Base-by-base conservation (phyloP, 176 grass and related monocot species). In the Zizania latifolia region DNA sequence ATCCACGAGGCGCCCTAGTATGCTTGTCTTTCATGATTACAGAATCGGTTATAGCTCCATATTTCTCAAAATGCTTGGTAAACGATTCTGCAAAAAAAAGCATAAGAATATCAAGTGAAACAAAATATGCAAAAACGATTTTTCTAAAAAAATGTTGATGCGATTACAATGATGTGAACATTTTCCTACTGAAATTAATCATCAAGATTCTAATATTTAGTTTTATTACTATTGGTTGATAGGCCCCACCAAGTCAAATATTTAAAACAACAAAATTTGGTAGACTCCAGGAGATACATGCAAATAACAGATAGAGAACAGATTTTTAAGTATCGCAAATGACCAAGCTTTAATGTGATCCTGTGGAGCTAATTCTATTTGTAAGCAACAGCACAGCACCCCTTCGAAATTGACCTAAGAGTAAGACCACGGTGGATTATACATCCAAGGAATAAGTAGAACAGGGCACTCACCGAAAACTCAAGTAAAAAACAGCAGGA, bases 11-110 rank as follows among this genome's bases (percentile, higher is more conserved):
- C 92, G 82, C 92, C 43, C 70, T 88, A 10, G 95, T 99, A 78
- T 88, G 86, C 61, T 90, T 99, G 82, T 99, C 95, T 71, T 88
- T 93, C 95, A 99, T 99, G 79, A 99, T 99, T 17, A 99, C 95
- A 55, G 95, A 99, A 65, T 99, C 95, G 32, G 70, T 84, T 63
- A 99, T 94, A 65, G 78, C 89, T 8, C 95, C 95, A 80, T 94
- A 99, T 62, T 88, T 94, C 81, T 82, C 76, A 74, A 99, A 99
- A 83, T 99, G 92, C 46, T 89, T 92, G 48, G 40, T 86, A 72
- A 99, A 99, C 24, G 84, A 86, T 77, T 90, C 95, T 99, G 85
- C 56, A 86, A 59, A 19, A 50, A n/a, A 21, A 50, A 72, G 36
- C 55, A 72, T 53, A 55, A n/a, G n/a, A n/a, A n/a, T n/a, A n/a